A percentile compares a stretch with the other conserved stretches of the same genome.
These are phyloP conservation scores for Fusarium kyushuense DNA, from an alignment of 2,329 filamentous ascomycete species.

Conservation along the genomic window DNA sequence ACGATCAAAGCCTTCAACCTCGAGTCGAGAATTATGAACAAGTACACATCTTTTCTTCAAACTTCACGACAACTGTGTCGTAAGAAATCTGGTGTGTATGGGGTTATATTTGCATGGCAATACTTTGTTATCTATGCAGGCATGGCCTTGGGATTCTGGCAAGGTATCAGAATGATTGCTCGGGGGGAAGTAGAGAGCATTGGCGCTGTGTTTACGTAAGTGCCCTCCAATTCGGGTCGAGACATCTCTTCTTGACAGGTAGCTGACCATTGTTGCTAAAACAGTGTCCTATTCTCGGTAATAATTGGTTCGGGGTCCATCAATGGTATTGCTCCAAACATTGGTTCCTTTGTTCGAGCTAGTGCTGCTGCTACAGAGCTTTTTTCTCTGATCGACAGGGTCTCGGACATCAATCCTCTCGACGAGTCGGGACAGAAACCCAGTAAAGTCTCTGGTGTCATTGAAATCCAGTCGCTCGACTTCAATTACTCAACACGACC, in stretches of 20 bases:
- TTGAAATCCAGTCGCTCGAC: conserved; percentile 53
- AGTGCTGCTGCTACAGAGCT: conserved; percentile 46
- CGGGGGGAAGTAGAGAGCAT: conserved; percentile 51
- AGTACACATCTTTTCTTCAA: neutral
- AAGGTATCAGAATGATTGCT: conserved; percentile 53
- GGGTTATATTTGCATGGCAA: conserved; percentile 4
- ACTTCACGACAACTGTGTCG: neutral
- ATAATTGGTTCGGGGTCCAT: conserved; percentile 52
- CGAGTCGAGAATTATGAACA: neutral
- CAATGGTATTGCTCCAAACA: conserved; percentile 46
- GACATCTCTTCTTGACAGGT: neutral
- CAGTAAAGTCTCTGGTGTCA: conserved; percentile 40
- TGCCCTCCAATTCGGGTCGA: no score
- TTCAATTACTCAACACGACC: conserved; percentile 60
- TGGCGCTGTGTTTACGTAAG: conserved; percentile 41
- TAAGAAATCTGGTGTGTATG: conserved; percentile 5
- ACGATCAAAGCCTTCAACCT: neutral
- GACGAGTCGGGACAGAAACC: conserved; percentile 47
- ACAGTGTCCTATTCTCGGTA: conserved; percentile 51
- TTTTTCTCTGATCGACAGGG: conserved; percentile 49
- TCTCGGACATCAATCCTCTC: conserved; percentile 52
- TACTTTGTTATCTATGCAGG: conserved; percentile 53
- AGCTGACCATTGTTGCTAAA: neutral
- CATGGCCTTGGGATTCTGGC: conserved; percentile 58
- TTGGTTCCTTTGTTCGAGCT: conserved; percentile 51